Conservation (phyloP, 768 basidiomycete species). For the Russula virescens region DNA sequence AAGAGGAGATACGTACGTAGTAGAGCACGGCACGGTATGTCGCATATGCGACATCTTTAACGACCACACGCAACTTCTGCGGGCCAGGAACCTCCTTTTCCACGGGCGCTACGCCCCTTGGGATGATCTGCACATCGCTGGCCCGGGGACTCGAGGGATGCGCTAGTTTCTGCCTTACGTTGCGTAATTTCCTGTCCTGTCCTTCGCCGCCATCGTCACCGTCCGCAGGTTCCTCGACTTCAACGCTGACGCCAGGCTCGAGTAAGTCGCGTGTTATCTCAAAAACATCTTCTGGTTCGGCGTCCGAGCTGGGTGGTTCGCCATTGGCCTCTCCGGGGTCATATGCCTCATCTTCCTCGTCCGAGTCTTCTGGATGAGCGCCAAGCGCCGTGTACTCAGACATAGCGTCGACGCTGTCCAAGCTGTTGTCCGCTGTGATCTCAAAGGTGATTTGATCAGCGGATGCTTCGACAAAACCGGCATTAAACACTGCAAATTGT, state of each 20-base stretch:
- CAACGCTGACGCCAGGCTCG: background rate
- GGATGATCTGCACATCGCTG: constrained; percentile 13
- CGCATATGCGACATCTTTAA: constrained; percentile 53
- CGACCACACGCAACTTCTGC: constrained; percentile 46
- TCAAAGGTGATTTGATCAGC: constrained; percentile 28
- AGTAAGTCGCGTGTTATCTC: constrained; percentile 2
- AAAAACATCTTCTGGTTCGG: constrained; percentile 12
- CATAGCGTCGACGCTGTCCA: constrained; percentile 32
- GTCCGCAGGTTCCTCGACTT: background rate
- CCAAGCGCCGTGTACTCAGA: constrained; percentile 43
- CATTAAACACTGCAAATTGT: constrained; percentile 54
- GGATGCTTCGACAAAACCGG: constrained; percentile 61
- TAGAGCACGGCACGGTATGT: constrained; percentile 68
- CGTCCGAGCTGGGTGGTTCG: constrained; percentile 20
- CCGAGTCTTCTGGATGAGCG: constrained; percentile 44
- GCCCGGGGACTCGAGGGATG: constrained; percentile 39
- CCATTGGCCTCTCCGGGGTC: constrained; percentile 24
- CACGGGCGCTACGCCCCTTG: background rate
- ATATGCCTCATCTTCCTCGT: constrained; percentile 42
- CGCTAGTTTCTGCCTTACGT: constrained; percentile 33
- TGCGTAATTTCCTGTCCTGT: constrained; percentile 25
- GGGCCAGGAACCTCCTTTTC: constrained; percentile 32
- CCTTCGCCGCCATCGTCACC: background rate
- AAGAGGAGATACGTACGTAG: constrained; percentile 46
- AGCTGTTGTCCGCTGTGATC: constrained; percentile 23